Conservation (phyloP, 2,329 filamentous ascomycete genomes). For the Fusarium sp. region DNA sequence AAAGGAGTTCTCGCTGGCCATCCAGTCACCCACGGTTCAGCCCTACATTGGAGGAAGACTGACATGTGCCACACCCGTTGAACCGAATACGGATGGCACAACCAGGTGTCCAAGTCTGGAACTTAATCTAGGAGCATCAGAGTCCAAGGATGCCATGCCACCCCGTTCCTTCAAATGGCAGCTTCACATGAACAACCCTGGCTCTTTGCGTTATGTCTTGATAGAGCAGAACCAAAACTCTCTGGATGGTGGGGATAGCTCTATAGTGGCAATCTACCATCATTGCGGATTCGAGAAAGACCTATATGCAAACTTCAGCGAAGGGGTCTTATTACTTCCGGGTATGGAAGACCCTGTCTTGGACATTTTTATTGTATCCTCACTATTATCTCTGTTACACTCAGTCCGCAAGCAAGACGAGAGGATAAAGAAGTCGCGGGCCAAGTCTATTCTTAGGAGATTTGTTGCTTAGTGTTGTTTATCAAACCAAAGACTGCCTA, state of each 20-base stretch:
- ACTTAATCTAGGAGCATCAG: neutral
- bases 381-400: slow-evolving; percentile 3
- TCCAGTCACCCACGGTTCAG: neutral
- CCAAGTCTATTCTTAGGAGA: neutral
- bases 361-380: neutral
- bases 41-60: neutral
- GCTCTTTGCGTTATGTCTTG: slow-evolving; percentile 5
- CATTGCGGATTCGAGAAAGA: slow-evolving; percentile 15
- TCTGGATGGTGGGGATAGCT: accelerated
- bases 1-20: neutral
- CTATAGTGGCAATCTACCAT: slow-evolving; percentile 8
- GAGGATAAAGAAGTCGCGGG: neutral
- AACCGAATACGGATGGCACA: neutral
- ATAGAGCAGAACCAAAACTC: neutral
- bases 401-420: neutral
- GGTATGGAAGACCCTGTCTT: neutral
- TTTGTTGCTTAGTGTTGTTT: neutral
- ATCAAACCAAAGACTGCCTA: neutral
- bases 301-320: neutral
- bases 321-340: neutral
- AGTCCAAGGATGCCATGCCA: too few species aligned
- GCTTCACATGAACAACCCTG: neutral
- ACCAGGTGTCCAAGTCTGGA: neutral
- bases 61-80: neutral
- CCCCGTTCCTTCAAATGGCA: slow-evolving; percentile 3